Evolutionary conservation across 1,139 yeast genomes (phyloP), one percentile per base, ranked within the genome.

Genomic region (Ashbya aceris): DNA sequence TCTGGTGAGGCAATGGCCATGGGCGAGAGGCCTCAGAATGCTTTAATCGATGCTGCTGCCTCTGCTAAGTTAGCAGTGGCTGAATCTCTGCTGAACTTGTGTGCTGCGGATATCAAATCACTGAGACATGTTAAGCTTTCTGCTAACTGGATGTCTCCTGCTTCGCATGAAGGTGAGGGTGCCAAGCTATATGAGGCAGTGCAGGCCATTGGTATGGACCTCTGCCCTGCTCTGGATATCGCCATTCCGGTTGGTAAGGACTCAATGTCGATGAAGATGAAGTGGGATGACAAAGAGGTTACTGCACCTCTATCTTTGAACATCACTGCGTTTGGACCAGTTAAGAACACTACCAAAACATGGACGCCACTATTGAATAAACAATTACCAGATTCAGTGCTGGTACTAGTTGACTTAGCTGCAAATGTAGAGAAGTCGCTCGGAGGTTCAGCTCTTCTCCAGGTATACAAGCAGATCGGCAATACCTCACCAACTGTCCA

Each of bases 81-180:
- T 27, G 99, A 93, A 70, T 82, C 97, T 2, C 72, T 93, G 57
- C 67, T 89, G 64, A 93, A 93, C 61, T 62, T 91, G 38, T 77
- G 80, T 55, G 97, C 98, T 35, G 94, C 98, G 33, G 95, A 91
- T 62, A 74, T 91, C 46, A 76, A 82, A 45, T 70, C 80, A 9
- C 69, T 91, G 48, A 80, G 80, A 47, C 76, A 80, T 53, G 80
- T 91, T 43, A 84, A 89, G 58, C 69, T 93, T 47, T 84, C 96
- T 44, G 99, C 99, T 41, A 93, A 93, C 70, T 93, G 99, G 99
- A 93, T 93, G 99, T 81, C 96, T 11, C 91, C 98, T 42, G 96
- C 98, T 30, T 74, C 93, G 37, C 95, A 89, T 55, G 79, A 79
- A 13, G 97, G 98, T 60, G 98, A 93, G 66, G 98, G 98, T 45